Percentiles rank a stretch among this genome's conserved stretches.
Evolutionary conservation across 352 stramenopile genomes (phyloP).

Genomic region (Phytophthora capsici): DNA sequence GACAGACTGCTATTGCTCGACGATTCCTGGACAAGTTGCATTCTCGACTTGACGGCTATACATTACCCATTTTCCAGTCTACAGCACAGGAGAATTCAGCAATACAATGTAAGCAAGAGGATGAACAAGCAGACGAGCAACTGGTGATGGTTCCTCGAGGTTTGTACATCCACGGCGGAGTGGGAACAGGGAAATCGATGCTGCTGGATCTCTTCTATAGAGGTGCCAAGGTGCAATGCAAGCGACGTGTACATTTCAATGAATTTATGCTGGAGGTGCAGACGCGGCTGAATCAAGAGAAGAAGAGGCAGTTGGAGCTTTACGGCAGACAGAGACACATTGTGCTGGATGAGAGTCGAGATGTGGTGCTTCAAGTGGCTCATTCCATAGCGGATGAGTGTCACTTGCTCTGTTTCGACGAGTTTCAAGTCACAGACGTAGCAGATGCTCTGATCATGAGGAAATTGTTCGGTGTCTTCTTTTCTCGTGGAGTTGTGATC

Average conservation of each 20-base stretch:
- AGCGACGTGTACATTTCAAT: conserved; percentile 97
- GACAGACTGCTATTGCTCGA: conserved; percentile 37
- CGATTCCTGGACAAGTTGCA: conserved; percentile 73
- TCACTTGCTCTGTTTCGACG: conserved; percentile 97
- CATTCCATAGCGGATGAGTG: conserved; percentile 86
- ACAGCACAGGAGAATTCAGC: not conserved
- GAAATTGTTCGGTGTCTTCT: conserved; percentile 94
- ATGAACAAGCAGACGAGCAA: not conserved
- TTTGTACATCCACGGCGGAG: conserved; percentile 95
- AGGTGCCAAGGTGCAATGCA: conserved; percentile 58
- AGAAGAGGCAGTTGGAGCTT: conserved; percentile 82
- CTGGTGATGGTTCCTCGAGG: conserved; percentile 76
- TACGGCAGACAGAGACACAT: conserved; percentile 90
- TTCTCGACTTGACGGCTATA: conserved; percentile 55
- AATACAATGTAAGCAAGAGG: not conserved
- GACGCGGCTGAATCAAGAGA: conserved; percentile 89
- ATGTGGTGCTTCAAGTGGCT: conserved; percentile 85
- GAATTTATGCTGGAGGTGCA: conserved; percentile 98
- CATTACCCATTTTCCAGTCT: conserved; percentile 44
- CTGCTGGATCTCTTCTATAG: conserved; percentile 96
- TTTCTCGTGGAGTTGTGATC: conserved; percentile 90
- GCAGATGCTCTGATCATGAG: conserved; percentile 97
- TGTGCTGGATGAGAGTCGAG: conserved; percentile 62
- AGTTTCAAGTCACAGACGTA: conserved; percentile 99
- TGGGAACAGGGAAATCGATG: conserved; percentile 97